A percentile compares a stretch with the other conserved stretches of the same genome.
phyloP scores from a whole-genome alignment of 208 protist genomes.

The Vickermania ingenoplastis region DNA sequence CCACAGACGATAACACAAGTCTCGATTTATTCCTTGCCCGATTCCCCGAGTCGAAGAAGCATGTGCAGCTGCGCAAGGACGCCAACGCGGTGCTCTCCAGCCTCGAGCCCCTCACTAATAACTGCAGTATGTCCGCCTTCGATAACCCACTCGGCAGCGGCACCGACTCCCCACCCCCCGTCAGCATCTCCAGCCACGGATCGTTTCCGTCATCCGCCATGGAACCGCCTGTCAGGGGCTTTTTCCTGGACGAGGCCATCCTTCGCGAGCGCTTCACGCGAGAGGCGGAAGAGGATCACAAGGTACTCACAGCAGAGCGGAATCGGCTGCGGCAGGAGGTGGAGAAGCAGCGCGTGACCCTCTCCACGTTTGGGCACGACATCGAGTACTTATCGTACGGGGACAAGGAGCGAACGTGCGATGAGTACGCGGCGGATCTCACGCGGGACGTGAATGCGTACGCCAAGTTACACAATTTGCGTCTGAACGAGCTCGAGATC shows the following conservation, averaged over 20 bases:
- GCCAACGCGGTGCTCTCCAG: slow-evolving; percentile 43
- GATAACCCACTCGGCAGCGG: neutral
- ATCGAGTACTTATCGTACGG: slow-evolving; percentile 43
- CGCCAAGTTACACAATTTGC: slow-evolving; percentile 33
- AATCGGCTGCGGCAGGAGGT: slow-evolving; percentile 36
- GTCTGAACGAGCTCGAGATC: slow-evolving; percentile 2
- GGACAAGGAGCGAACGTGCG: slow-evolving; percentile 16
- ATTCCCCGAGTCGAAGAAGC: slow-evolving; percentile 52
- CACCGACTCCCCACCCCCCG: neutral
- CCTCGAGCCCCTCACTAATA: slow-evolving; percentile 1
- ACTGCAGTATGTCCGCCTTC: neutral
- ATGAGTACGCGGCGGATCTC: slow-evolving; percentile 61
- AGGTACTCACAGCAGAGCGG: slow-evolving; percentile 34
- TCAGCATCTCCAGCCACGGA: neutral
- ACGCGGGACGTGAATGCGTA: slow-evolving; percentile 60
- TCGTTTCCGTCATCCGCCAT: neutral
- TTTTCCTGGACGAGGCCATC: slow-evolving; percentile 25
- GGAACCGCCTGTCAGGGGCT: slow-evolving; percentile 18
- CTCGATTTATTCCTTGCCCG: slow-evolving; percentile 41
- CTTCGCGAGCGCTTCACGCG: slow-evolving; percentile 36
- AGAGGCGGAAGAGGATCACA: slow-evolving; percentile 50
- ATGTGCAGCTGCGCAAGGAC: slow-evolving; percentile 51
- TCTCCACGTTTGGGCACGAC: slow-evolving; percentile 35
- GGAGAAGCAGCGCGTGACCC: slow-evolving; percentile 22
- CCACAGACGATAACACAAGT: slow-evolving; percentile 21